phyloP scores from a whole-genome alignment of 345 rosid species.

The Camelina laxa region DNA sequence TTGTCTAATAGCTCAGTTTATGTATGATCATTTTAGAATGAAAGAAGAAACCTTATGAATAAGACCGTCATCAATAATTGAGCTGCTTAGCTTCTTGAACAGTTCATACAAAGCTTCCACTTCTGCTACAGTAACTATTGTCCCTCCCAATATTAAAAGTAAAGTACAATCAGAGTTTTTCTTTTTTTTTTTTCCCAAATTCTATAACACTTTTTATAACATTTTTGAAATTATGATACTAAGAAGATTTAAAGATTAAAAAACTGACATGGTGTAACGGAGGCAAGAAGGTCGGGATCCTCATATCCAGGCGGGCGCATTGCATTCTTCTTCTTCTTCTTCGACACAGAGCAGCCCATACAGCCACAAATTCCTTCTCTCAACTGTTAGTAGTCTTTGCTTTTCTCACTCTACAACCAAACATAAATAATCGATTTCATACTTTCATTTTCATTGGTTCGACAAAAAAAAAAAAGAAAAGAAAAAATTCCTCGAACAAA shows the following conservation, averaged over 20 bases:
- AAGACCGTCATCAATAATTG: conserved; percentile 78
- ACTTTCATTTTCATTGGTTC: neutral
- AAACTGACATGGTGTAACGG: conserved; percentile 37
- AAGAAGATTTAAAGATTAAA: neutral
- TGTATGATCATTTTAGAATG: neutral
- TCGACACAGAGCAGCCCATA: conserved; percentile 43
- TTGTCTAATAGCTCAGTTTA: neutral
- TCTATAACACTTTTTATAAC: conserved; percentile 1
- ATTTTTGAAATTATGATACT: neutral
- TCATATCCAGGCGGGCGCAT: conserved; percentile 43
- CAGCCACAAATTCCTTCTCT: conserved; percentile 7
- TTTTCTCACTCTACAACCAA: conserved; percentile 23
- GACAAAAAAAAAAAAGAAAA: neutral
- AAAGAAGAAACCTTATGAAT: conserved; percentile 74
- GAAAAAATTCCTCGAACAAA: neutral
- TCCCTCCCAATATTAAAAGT: conserved; percentile 19
- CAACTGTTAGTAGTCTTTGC: conserved; percentile 17
- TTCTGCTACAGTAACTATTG: conserved; percentile 73
- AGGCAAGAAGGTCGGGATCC: conserved; percentile 42
- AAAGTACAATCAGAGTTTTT: neutral
- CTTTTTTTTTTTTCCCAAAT: neutral
- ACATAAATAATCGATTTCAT: neutral
- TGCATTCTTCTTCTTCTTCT: conserved; percentile 37
- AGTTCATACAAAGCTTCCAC: conserved; percentile 85
- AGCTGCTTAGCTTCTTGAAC: conserved; percentile 84